Evolutionary conservation across 257 asterid species (phyloP).

Genomic region (Solanum sitiens): DNA sequence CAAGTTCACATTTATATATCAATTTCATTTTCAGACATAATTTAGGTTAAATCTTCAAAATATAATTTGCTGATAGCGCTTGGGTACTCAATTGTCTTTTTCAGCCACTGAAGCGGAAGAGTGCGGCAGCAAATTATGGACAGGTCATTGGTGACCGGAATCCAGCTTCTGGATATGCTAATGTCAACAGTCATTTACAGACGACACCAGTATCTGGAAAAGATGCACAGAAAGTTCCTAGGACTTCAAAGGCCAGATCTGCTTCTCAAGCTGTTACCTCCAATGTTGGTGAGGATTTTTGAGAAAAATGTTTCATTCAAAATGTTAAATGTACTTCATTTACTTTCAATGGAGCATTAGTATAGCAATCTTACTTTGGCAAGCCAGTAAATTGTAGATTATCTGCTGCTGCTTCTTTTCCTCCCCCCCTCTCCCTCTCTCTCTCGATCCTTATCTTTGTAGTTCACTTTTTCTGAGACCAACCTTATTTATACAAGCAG

Average conservation of each 20-base stretch:
- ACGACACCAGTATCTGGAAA: constrained; percentile 76
- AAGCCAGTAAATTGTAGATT: neutral
- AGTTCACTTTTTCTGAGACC: neutral
- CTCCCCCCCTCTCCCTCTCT: neutral
- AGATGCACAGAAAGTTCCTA: constrained; percentile 54
- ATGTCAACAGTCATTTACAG: constrained; percentile 25
- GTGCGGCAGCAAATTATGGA: constrained; percentile 32
- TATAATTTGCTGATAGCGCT: neutral
- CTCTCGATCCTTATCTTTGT: neutral
- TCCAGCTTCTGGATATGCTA: constrained; percentile 28
- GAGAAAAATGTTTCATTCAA: neutral
- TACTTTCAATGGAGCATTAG: neutral
- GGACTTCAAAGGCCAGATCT: constrained; percentile 66
- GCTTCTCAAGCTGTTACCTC: constrained; percentile 37
- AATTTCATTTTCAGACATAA: neutral
- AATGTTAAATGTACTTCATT: neutral
- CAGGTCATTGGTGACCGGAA: constrained; percentile 31
- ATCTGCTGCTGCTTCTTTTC: neutral
- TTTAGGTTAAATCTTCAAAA: neutral
- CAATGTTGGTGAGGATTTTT: constrained; percentile 53
- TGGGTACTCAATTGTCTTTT: constrained; percentile 6
- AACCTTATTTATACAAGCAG: neutral
- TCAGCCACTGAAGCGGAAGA: constrained; percentile 65
- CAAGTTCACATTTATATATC: neutral
- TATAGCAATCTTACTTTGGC: neutral